Base-by-base conservation (phyloP, 2,329 filamentous ascomycete genomes). In the Elsinoe australis region DNA sequence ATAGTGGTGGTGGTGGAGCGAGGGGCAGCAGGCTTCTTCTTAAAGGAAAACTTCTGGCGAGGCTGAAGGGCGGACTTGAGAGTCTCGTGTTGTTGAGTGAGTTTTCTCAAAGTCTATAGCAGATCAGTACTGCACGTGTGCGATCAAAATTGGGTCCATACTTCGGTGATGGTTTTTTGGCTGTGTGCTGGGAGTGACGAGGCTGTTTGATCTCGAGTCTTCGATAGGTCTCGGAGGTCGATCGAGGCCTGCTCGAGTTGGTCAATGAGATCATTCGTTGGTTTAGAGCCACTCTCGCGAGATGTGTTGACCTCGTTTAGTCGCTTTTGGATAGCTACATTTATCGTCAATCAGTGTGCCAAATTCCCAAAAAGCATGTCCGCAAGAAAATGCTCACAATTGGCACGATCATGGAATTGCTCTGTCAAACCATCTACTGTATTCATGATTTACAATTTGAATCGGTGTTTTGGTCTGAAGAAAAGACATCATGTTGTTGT, bases 1-100 rank as follows among this genome's bases (percentile, higher is more conserved):
- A 28, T 19, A 15, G 26, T 32, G 29, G 47, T 46, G 28, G 36
- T 35, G 8, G 50, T 45, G 15, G 24, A 19, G 32, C 18, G 18
- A n/a, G 18, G 14, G n/a, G 57, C 59, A 19, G 59, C 59, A 48
- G 64, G 64, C 58, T 64, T 65, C 49, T 57, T 58, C 10, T 54
- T 55, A 53, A 62, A 62, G 12, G 54, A 56, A 67, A 95, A 95
- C 53, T 87, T 87, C 8, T 81, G 78, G 56, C 83, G 85, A 5
- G 88, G 87, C 0, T 79, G 78, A 47, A 87, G 76, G 17, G 75
- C 76, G 9, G 50, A 35, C 17, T 32, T 44, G 10, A 44, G 14
- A 18, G 14, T 18, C 8, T 44, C 28, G 28, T 31, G 15, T 10
- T 44, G 14, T 10, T 12, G 3, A 3, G 26, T 44, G 6, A 44